phyloP scores from a whole-genome alignment of 1,284 basidiomycete genomes.

The Apiotrichum mycotoxinovorans region DNA sequence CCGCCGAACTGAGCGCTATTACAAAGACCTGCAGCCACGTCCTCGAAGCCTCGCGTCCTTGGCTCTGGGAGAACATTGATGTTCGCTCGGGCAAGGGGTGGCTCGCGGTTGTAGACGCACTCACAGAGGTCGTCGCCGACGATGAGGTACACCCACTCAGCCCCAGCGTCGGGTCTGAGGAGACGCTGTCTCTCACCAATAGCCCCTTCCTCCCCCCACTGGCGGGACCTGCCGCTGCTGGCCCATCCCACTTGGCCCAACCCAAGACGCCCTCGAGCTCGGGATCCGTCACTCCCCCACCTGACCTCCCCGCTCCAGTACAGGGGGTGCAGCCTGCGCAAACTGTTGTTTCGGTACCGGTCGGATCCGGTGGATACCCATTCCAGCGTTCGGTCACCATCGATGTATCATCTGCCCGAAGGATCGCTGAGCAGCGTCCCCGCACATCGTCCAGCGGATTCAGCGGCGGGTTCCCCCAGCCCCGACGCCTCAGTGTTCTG shows the following conservation, averaged over 20 bases:
- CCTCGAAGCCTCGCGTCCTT: conserved; percentile 44
- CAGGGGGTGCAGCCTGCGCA: neutral
- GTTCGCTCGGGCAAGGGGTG: conserved; percentile 47
- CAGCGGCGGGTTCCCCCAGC: conserved; percentile 24
- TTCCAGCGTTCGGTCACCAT: neutral
- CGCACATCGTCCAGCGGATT: neutral
- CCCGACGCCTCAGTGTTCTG: conserved; percentile 28
- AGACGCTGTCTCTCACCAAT: neutral
- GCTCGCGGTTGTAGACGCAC: conserved; percentile 48
- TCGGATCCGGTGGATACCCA: neutral
- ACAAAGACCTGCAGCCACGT: conserved; percentile 24
- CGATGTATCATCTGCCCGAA: neutral
- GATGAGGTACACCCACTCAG: neutral
- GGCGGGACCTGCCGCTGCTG: neutral
- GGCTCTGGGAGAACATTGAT: conserved; percentile 49
- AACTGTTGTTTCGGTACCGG: neutral
- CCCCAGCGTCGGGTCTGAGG: neutral
- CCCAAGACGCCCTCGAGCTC: neutral
- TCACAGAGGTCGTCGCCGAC: conserved; percentile 41
- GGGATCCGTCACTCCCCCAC: neutral
- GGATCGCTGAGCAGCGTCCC: neutral
- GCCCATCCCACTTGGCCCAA: neutral
- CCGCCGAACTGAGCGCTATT: conserved; percentile 26
- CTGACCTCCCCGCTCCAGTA: neutral
- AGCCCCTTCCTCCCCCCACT: neutral